These are phyloP conservation scores for Pseudopediastrum boryanum DNA, from an alignment of 139 green algal species.

Conservation along the genomic window DNA sequence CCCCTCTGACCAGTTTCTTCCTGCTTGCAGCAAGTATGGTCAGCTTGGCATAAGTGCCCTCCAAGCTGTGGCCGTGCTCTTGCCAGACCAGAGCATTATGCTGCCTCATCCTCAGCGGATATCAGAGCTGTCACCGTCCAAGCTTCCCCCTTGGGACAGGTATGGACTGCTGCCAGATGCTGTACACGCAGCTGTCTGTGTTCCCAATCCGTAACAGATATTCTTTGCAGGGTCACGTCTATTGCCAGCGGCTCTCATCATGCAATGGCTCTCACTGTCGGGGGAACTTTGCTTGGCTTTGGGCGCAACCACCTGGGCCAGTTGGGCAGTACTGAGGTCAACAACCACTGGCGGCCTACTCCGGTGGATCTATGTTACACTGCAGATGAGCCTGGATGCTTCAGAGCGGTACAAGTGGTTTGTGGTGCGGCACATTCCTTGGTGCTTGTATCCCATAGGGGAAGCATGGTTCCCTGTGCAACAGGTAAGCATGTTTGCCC, in stretches of 20 bases:
- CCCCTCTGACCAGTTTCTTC: too few relatives aligned
- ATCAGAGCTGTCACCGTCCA: slow-evolving; percentile 55
- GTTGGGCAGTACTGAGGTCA: slow-evolving; percentile 41
- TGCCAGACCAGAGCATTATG: slow-evolving; percentile 34
- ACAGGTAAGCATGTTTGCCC: too few relatives aligned
- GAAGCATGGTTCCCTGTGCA: slow-evolving; percentile 52
- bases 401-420: slow-evolving; percentile 58
- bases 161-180: not conserved
- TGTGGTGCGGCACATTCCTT: slow-evolving; percentile 66
- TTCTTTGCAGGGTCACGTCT: slow-evolving; percentile 59
- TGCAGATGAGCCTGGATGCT: not conserved
- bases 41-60: slow-evolving; percentile 74
- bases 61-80: slow-evolving; percentile 37
- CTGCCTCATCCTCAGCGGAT: slow-evolving; percentile 63
- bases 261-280: slow-evolving; percentile 76
- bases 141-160: slow-evolving; percentile 57
- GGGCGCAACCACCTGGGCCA: slow-evolving; percentile 66
- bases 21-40: slow-evolving; percentile 41
- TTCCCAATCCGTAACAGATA: not conserved
- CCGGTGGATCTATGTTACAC: slow-evolving; percentile 8
- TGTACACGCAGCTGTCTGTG: not conserved
- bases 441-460: slow-evolving; percentile 55
- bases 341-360: not conserved
- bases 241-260: slow-evolving; percentile 78
- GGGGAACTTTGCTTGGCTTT: slow-evolving; percentile 68